Conservation (phyloP, 1,284 basidiomycete genomes). For the Papiliotrema flavescens region DNA sequence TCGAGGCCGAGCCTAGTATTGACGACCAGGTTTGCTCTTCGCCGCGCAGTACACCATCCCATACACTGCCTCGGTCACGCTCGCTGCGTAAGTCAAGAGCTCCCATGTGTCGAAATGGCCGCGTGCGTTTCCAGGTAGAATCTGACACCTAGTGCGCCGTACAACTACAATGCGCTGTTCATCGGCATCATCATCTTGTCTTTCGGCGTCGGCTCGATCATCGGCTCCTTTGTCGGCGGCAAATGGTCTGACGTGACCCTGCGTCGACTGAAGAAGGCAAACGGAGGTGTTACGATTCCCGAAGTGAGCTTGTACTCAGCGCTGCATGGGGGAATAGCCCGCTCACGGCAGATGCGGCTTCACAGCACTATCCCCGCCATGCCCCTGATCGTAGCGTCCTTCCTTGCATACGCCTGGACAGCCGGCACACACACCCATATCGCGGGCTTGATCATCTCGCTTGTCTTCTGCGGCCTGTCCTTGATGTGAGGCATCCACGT, state of each 20-base stretch:
- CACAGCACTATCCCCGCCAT: constrained; percentile 56
- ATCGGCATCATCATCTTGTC: constrained; percentile 72
- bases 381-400: constrained; percentile 49
- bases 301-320: constrained; percentile 55
- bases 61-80: constrained; percentile 69
- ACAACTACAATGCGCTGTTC: constrained; percentile 65
- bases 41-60: constrained; percentile 62
- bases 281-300: constrained; percentile 61
- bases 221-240: constrained; percentile 70
- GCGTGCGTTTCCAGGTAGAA: not conserved
- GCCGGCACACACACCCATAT: constrained; percentile 61
- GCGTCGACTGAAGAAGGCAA: constrained; percentile 56
- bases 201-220: constrained; percentile 65
- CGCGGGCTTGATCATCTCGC: constrained; percentile 56
- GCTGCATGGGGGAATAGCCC: not conserved
- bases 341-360: constrained; percentile 61
- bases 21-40: constrained; percentile 59
- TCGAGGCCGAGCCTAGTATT: not conserved
- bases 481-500: constrained; percentile 58
- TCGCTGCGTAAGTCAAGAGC: constrained; percentile 36
- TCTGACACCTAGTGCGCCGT: constrained; percentile 51
- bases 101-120: too few relatives aligned
- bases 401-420: constrained; percentile 74
- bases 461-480: constrained; percentile 64
- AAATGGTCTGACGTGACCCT: constrained; percentile 69